Base-by-base conservation (phyloP, 2,329 filamentous ascomycete species). In the Gliomastix tumulicola region DNA sequence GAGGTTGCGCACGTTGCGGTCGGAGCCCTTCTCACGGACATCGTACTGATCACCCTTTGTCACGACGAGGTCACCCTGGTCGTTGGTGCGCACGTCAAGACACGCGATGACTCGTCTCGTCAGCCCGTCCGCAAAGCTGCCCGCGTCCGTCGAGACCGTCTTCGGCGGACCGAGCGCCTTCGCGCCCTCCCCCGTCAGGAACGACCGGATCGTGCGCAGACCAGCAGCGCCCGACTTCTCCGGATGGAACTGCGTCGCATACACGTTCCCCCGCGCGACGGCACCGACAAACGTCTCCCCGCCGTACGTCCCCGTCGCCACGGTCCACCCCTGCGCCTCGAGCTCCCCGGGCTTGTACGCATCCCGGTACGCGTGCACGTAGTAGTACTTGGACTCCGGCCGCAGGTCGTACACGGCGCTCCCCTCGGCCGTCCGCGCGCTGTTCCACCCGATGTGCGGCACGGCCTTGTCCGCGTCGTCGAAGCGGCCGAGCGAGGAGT, bases 371-470 rank as follows among this genome's bases (percentile, higher is more conserved):
- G 88, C 89, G 69, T 98, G 92, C 39, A 98, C 90, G 56, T 98
- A 98, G 66, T 98, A 98, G 69, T 98, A 98, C 62, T 97, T 98
- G 55, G 86, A 94, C 36, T 74, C 72, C 1, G 86, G 81, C 20
- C 76, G 69, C 37, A 98, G 65, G 39, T 84, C 88, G 59, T 90
- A 96, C 40, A 97, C 74, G 47, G 56, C 57, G 40, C 55, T 61
- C 41, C 59, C 65, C n/a, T n/a, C n/a, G 41, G 50, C 64, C 2
- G 82, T 79, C 49, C 81, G 82, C 31, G 94, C 92, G 48, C 82
- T 88, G 63, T 98, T 98, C 92, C 92, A 98, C 38, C 92, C 92
- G 59, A 98, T 98, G 64, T 98, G 94, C 27, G 92, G 92, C n/a
- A 98, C 94, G 25, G 88, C 82, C 65, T 97, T 97, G 50, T 76